A percentile compares a stretch with the other conserved stretches of the same genome.
phyloP scores from a whole-genome alignment of 148 eudicot genomes.

The Fallopia convolvulus region DNA sequence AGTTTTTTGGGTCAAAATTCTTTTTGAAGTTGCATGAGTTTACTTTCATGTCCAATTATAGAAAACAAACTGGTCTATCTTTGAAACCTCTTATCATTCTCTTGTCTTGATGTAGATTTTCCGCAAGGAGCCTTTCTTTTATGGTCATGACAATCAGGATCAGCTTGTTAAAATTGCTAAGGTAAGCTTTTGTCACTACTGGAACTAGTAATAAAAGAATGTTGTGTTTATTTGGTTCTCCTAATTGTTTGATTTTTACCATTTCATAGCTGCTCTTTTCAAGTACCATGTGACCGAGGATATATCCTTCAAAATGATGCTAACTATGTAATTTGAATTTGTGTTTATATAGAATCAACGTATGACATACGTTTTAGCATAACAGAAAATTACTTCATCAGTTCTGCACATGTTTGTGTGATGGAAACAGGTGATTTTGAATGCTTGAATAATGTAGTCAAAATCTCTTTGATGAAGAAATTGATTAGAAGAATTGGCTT shows the following conservation, averaged over 20 bases:
- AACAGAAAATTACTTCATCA: not conserved
- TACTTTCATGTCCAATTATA: slow-evolving; percentile 52
- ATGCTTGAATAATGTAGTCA: not conserved
- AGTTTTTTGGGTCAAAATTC: no score
- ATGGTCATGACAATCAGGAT: slow-evolving; percentile 94
- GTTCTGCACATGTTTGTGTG: not conserved
- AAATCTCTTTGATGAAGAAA: not conserved
- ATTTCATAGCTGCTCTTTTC: not conserved
- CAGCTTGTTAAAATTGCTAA: slow-evolving; percentile 94
- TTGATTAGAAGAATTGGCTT: not conserved
- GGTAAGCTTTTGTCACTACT: slow-evolving; percentile 26
- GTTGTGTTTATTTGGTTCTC: not conserved
- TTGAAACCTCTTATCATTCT: not conserved
- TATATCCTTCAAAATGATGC: no score
- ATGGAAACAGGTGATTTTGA: not conserved
- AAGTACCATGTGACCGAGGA: not conserved
- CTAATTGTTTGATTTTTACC: no score
- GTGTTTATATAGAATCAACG: not conserved
- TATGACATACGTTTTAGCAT: not conserved
- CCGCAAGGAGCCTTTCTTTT: slow-evolving; percentile 94
- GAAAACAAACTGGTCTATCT: slow-evolving; percentile 8
- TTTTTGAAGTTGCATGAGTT: not conserved
- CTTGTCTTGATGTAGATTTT: slow-evolving; percentile 40
- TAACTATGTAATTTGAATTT: not conserved
- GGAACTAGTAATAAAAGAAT: not conserved